These are phyloP conservation scores for Phytopythium vexans DNA, from an alignment of 352 stramenopile genomes.

Conservation along the genomic window DNA sequence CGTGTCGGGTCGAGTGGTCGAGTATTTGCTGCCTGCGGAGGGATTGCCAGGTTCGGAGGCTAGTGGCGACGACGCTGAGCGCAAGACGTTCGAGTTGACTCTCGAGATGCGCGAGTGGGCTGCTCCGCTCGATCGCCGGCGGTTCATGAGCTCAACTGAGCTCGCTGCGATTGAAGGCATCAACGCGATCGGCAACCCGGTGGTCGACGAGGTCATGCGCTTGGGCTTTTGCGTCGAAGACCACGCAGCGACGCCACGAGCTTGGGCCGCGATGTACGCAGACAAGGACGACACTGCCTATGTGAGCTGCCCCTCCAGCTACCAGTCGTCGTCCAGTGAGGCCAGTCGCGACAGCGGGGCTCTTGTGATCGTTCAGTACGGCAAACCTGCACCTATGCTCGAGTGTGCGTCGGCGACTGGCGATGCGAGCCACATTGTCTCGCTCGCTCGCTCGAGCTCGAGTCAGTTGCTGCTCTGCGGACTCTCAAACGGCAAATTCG, in stretches of 20 bases:
- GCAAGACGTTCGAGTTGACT: slow-evolving; percentile 56
- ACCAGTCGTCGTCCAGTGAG: slow-evolving; percentile 13
- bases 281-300: slow-evolving; percentile 31
- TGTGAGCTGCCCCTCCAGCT: slow-evolving; percentile 32
- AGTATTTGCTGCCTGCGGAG: slow-evolving; percentile 53
- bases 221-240: slow-evolving; percentile 48
- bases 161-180: slow-evolving; percentile 40
- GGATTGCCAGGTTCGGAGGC: slow-evolving; percentile 13
- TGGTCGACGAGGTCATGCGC: slow-evolving; percentile 45
- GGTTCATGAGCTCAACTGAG: slow-evolving; percentile 48
- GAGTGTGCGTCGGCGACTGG: slow-evolving; percentile 41
- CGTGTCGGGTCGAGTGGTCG: slow-evolving; percentile 46
- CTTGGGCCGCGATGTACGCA: slow-evolving; percentile 42
- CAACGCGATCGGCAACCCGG: slow-evolving; percentile 31
- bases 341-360: neutral
- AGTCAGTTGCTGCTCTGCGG: slow-evolving; percentile 74
- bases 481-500: slow-evolving; percentile 77
- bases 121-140: slow-evolving; percentile 33
- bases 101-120: slow-evolving; percentile 37
- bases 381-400: slow-evolving; percentile 19
- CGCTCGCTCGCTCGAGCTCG: slow-evolving; percentile 41
- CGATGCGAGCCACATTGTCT: slow-evolving; percentile 23
- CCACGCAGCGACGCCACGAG: slow-evolving; percentile 14
- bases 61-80: slow-evolving; percentile 14
- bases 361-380: slow-evolving; percentile 22